Evolutionary conservation across 2,329 filamentous ascomycete species (phyloP).

Genomic region (Fusarium foetens): DNA sequence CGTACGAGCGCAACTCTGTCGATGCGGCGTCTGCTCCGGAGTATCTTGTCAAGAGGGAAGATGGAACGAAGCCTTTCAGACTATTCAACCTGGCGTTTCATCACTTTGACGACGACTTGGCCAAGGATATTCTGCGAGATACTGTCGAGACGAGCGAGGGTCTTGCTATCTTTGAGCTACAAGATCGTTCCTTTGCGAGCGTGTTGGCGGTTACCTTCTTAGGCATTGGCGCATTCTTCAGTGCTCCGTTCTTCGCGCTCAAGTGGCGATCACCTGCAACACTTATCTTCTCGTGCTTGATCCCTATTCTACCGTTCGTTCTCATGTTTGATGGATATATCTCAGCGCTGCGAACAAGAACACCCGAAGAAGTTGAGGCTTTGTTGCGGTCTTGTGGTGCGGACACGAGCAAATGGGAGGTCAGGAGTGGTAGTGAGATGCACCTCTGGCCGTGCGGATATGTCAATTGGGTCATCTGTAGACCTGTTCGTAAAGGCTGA

Average conservation of each 20-base stretch:
- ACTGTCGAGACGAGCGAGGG: constrained; percentile 72
- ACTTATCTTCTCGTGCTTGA: constrained; percentile 72
- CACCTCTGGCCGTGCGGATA: constrained; percentile 63
- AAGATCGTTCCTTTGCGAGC: constrained; percentile 68
- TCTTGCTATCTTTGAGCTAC: constrained; percentile 80
- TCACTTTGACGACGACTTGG: constrained; percentile 75
- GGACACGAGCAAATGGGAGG: constrained; percentile 57
- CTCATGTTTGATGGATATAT: constrained; percentile 76
- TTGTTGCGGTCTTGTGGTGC: constrained; percentile 66
- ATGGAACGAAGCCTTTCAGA: constrained; percentile 67
- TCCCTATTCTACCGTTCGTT: constrained; percentile 75
- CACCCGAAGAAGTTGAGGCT: constrained; percentile 69
- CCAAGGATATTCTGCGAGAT: constrained; percentile 69
- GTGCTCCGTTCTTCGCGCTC: constrained; percentile 64
- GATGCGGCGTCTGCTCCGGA: constrained; percentile 72
- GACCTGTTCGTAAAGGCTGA: constrained; percentile 45
- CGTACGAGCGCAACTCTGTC: constrained; percentile 68
- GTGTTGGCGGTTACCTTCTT: constrained; percentile 64
- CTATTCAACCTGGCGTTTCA: constrained; percentile 81
- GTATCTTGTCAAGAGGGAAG: constrained; percentile 54
- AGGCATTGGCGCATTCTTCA: constrained; percentile 61
- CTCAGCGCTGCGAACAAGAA: constrained; percentile 74
- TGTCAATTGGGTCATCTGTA: constrained; percentile 63
- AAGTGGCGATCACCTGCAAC: constrained; percentile 63
- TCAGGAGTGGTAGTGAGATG: constrained; percentile 58